phyloP scores from a whole-genome alignment of 305 asterid species.

The Lippia alba region DNA sequence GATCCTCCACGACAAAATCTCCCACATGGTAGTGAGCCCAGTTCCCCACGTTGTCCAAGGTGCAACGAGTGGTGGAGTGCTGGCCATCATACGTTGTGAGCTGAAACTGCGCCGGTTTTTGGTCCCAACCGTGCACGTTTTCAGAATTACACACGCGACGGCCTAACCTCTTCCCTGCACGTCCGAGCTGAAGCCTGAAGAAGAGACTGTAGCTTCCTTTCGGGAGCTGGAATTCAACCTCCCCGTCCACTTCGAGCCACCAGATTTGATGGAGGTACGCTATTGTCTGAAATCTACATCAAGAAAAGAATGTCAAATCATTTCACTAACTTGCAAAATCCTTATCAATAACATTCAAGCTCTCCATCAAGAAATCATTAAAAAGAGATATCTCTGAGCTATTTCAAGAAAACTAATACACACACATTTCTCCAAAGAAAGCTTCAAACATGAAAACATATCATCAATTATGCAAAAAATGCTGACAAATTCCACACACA shows the following conservation, averaged over 20 bases:
- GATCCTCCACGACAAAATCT: slow-evolving; percentile 59
- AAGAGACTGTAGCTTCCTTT: slow-evolving; percentile 69
- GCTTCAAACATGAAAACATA: not conserved
- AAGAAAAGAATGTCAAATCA: slow-evolving; percentile 4
- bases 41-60: slow-evolving; percentile 60
- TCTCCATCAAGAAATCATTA: too few relatives aligned
- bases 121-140: slow-evolving; percentile 76
- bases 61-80: slow-evolving; percentile 42
- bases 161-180: slow-evolving; percentile 51
- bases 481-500: slow-evolving; percentile 7
- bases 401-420: not conserved
- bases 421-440: not conserved
- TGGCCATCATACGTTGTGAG: slow-evolving; percentile 60
- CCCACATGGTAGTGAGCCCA: slow-evolving; percentile 76
- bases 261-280: slow-evolving; percentile 87
- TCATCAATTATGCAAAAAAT: slow-evolving; percentile 13
- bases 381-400: not conserved
- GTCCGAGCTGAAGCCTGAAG: slow-evolving; percentile 75
- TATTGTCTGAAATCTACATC: slow-evolving; percentile 60
- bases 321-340: not conserved
- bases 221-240: slow-evolving; percentile 68
- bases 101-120: slow-evolving; percentile 69
- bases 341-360: too few relatives aligned
- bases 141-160: slow-evolving; percentile 52
- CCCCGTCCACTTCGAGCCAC: slow-evolving; percentile 90